Evolutionary conservation across 2,329 filamentous ascomycete species (phyloP).

Genomic region (Didymella segeticola): DNA sequence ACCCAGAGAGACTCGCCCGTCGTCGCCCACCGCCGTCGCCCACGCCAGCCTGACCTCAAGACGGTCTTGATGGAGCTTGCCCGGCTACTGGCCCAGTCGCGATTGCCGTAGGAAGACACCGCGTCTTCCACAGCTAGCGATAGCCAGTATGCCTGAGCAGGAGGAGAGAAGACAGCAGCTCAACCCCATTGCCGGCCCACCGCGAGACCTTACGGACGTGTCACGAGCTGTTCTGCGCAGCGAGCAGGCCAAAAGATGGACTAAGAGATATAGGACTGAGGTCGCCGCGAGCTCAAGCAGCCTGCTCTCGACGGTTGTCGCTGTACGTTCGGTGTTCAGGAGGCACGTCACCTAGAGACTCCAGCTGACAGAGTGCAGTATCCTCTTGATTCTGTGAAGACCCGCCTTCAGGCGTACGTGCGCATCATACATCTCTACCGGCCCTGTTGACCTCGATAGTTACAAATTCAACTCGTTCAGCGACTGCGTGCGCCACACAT

Average conservation of each 20-base stretch:
- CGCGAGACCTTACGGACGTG: conserved; percentile 49
- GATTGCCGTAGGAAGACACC: conserved; percentile 66
- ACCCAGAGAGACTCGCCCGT: conserved; percentile 9
- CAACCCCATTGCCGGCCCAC: conserved; percentile 35
- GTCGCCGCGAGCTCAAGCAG: conserved; percentile 79
- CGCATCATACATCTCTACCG: conserved; percentile 1
- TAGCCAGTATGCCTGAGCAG: conserved; percentile 53
- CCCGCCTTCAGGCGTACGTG: conserved; percentile 76
- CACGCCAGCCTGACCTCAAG: conserved; percentile 29
- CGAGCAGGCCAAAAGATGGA: conserved; percentile 61
- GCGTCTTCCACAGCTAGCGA: conserved; percentile 59
- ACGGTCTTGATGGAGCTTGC: conserved; percentile 62
- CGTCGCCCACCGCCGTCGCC: conserved; percentile 17
- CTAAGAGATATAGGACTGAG: conserved; percentile 81
- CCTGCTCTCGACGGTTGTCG: conserved; percentile 76
- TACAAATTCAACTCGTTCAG: conserved; percentile 78
- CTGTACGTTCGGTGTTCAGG: conserved; percentile 52
- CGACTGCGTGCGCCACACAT: conserved; percentile 78
- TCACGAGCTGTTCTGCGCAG: conserved; percentile 46
- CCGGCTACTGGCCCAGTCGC: conserved; percentile 62
- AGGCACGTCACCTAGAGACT: background rate
- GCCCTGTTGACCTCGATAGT: conserved; percentile 32
- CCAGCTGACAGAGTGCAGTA: conserved; percentile 59
- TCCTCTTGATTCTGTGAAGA: conserved; percentile 88
- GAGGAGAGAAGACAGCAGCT: conserved; percentile 31